Conservation (phyloP, 441 rosid genomes). For the Biscutella auriculata region DNA sequence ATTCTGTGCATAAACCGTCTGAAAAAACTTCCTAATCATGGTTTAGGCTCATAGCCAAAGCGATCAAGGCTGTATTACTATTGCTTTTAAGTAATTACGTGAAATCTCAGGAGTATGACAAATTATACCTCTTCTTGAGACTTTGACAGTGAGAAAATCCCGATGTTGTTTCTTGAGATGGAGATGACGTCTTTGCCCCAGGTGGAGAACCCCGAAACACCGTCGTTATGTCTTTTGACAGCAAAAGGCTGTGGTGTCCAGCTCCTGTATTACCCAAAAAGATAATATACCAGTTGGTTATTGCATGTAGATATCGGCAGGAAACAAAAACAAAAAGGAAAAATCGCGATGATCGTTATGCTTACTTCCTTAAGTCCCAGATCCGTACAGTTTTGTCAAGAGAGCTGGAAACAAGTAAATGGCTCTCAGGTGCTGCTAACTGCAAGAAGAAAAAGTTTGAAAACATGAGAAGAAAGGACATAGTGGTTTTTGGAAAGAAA, state of each 20-base stretch:
- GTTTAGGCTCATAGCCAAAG: background rate
- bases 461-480: slow-evolving; percentile 5
- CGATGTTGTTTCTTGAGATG: slow-evolving; percentile 77
- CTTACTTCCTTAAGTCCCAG: slow-evolving; percentile 87
- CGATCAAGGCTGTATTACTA: background rate
- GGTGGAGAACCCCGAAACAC: slow-evolving; percentile 64
- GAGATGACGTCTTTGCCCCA: slow-evolving; percentile 90
- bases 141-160: slow-evolving; percentile 59
- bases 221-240: slow-evolving; percentile 63
- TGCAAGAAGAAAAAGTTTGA: slow-evolving; percentile 23
- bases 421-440: slow-evolving; percentile 77
- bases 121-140: slow-evolving; percentile 58
- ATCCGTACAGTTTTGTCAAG: slow-evolving; percentile 65
- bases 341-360: background rate
- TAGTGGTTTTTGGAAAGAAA: background rate
- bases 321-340: background rate
- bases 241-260: slow-evolving; percentile 38
- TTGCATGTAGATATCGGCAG: background rate
- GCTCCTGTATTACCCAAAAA: slow-evolving; percentile 37
- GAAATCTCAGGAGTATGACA: slow-evolving; percentile 12
- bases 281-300: background rate
- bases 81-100: background rate
- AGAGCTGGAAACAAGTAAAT: slow-evolving; percentile 89
- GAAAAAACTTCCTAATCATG: background rate
- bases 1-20: background rate